Conservation (phyloP, 441 rosid species). For the Pelargonium citronellum region DNA sequence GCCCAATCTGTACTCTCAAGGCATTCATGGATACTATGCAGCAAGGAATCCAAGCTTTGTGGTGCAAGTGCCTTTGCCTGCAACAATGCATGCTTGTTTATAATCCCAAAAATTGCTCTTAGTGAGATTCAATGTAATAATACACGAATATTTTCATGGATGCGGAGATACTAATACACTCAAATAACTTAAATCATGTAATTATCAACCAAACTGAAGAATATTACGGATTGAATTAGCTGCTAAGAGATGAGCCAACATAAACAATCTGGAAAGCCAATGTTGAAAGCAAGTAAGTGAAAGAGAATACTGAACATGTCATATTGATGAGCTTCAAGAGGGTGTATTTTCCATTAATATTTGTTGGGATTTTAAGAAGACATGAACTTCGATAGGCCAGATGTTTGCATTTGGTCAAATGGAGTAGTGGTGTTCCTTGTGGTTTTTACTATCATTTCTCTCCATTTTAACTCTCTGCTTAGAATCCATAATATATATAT, state of each 20-base stretch:
- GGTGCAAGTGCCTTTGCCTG: conserved; percentile 94
- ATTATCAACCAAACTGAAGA: not conserved
- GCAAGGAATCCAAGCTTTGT: conserved; percentile 66
- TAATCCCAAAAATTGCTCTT: not conserved
- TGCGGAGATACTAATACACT: not conserved
- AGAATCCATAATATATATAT: too few relatives aligned
- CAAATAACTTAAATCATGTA: not conserved
- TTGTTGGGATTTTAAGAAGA: not conserved
- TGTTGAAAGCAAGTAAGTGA: not conserved
- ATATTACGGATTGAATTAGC: not conserved
- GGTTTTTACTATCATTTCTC: not conserved
- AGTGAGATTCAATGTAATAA: not conserved
- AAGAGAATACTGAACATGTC: not conserved
- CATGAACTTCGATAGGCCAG: not conserved
- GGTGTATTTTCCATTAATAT: not conserved
- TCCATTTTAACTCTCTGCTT: not conserved
- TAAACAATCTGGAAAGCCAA: not conserved
- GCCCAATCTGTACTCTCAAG: conserved; percentile 95
- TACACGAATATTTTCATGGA: not conserved
- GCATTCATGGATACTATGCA: conserved; percentile 79
- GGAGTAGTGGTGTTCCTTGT: not conserved
- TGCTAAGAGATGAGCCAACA: not conserved
- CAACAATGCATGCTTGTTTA: conserved; percentile 17
- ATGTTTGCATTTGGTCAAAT: not conserved
- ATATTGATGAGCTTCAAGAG: not conserved